phyloP scores from a whole-genome alignment of 2,329 filamentous ascomycete species.

The Fusarium cicatricum region DNA sequence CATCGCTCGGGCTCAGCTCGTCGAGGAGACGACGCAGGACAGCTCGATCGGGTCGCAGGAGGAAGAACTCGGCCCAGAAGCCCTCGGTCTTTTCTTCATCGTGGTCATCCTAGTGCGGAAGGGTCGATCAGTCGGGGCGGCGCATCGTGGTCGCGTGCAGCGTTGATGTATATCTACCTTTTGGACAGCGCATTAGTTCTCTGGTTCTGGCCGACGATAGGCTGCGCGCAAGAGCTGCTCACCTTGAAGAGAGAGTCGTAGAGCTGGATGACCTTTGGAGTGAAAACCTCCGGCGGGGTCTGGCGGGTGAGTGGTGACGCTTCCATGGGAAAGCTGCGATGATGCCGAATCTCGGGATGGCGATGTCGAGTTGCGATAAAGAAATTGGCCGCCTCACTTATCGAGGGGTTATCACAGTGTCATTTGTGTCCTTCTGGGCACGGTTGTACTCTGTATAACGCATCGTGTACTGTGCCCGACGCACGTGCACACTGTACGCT shows the following conservation, averaged over 20 bases:
- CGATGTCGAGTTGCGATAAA: conserved; percentile 28
- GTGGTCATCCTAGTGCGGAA: conserved; percentile 63
- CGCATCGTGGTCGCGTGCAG: conserved; percentile 26
- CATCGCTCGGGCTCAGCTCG: conserved; percentile 74
- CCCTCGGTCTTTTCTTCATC: conserved; percentile 80
- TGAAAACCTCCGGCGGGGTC: conserved; percentile 86
- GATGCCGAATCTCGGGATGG: conserved; percentile 1
- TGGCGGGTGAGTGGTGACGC: conserved; percentile 93
- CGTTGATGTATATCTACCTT: conserved; percentile 40
- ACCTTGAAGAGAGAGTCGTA: conserved; percentile 87
- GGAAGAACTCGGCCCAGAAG: conserved; percentile 97
- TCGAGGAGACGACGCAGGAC: conserved; percentile 75
- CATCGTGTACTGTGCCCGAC: background rate
- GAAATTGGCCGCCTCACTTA: conserved; percentile 18
- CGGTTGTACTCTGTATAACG: conserved; percentile 6
- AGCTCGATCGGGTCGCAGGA: conserved; percentile 79
- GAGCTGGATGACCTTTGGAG: conserved; percentile 91
- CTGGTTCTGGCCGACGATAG: background rate
- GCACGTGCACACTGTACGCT: background rate
- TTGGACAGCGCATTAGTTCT: conserved; percentile 25
- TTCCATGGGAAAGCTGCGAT: conserved; percentile 67
- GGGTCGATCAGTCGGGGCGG: conserved; percentile 43
- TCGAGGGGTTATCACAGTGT: conserved; percentile 13
- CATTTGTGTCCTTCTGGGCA: conserved; percentile 5
- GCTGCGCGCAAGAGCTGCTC: conserved; percentile 24